Evolutionary conservation across 768 basidiomycete species (phyloP).

Genomic region (Russula sp.): DNA sequence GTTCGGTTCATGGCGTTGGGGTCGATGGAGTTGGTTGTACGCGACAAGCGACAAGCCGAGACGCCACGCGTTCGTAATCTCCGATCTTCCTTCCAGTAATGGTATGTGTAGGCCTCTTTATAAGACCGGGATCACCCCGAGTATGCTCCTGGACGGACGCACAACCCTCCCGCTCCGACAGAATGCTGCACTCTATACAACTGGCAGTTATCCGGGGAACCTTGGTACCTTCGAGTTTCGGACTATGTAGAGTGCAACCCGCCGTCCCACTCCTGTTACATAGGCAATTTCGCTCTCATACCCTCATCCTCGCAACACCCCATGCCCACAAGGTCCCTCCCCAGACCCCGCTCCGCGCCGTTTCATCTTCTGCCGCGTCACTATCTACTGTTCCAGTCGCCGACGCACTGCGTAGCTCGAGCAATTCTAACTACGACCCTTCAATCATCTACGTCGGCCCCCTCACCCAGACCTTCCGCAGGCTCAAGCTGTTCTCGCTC

Average conservation of each 20-base stretch:
- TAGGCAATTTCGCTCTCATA: neutral
- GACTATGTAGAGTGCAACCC: neutral
- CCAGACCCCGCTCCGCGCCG: neutral
- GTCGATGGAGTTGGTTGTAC: too few relatives aligned
- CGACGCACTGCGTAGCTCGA: neutral
- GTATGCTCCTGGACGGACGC: neutral
- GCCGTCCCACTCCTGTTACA: neutral
- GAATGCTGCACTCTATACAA: neutral
- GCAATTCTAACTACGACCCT: constrained; percentile 26
- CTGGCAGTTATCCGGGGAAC: neutral
- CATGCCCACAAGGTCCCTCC: neutral
- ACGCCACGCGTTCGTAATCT: neutral
- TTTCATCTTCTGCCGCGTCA: neutral
- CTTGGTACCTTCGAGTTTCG: neutral
- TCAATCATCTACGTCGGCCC: constrained; percentile 59
- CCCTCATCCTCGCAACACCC: neutral
- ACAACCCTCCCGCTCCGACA: too few relatives aligned
- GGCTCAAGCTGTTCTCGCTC: constrained; percentile 78
- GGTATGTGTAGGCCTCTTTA: neutral
- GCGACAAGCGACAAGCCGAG: neutral
- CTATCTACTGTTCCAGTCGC: neutral
- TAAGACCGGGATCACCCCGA: neutral
- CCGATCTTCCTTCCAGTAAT: neutral
- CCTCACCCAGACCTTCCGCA: constrained; percentile 62
- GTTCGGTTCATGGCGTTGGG: too few relatives aligned